Evolutionary conservation across 2,329 filamentous ascomycete species (phyloP), one percentile per base, ranked within the genome.

Genomic region (Sphaerulina populicola): DNA sequence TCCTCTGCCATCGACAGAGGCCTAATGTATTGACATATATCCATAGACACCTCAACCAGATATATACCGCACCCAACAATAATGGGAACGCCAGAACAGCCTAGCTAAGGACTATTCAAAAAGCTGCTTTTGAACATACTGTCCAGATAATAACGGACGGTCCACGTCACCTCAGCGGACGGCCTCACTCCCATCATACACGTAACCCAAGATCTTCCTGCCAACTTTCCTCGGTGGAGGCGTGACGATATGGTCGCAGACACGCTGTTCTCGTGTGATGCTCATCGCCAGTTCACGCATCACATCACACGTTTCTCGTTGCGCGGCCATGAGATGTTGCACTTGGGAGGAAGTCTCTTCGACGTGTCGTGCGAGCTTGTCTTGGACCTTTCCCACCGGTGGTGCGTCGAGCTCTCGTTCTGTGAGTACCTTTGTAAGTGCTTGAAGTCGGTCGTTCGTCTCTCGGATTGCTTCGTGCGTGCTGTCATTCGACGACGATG

Each of bases 211-310:
- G 37, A 65, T 52, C 51, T 62, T 64, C 43, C 58, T 58, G 7
- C 62, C 61, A 3, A 63, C 56, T 51, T 65, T 65, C 43, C 63
- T 57, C 47, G 62, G 63, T 36, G 62, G 63, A 36, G 63, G 62
- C 7, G 62, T 54, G 41, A 65, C 62, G 35, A 64, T 57, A 52
- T 65, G 63, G 29, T 58, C 59, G 47, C 61, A 64, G 6, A 35
- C 37, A 33, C 40, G 1, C 44, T 54, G 42, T 55, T 58, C 9
- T 57, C 51, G 53, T 31, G 49, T 56, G 29, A 64, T 56, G 36
- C 56, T 58, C 47, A 52, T 49, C 9, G 56, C 57, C 42, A 63
- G 11, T 35, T 60, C 54, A 33, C 60, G 33, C 55, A 64, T 49
- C 0, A 57, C 59, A 23, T 55, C 54, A 1, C 61, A 54, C 58